phyloP scores from a whole-genome alignment of 2,329 filamentous ascomycete species.

The Ophiostoma novo-ulmi region DNA sequence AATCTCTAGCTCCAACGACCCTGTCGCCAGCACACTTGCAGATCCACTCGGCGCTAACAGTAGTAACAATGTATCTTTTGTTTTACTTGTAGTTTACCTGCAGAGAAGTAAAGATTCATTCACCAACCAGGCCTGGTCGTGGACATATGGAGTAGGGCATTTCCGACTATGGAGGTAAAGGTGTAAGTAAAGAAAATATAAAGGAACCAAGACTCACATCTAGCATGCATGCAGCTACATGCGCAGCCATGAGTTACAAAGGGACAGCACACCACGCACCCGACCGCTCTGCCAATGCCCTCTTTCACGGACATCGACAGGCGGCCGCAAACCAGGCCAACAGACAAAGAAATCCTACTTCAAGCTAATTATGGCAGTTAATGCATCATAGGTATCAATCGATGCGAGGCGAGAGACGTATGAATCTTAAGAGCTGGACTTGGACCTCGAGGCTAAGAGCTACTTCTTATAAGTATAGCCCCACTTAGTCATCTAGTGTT shows the following conservation, averaged over 20 bases:
- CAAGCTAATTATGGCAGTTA: background rate
- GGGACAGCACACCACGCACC: background rate
- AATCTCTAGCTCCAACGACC: conserved; percentile 27
- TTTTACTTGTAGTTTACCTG: too few species aligned
- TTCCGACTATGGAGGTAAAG: conserved; percentile 9
- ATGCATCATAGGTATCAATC: background rate
- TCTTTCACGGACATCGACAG: background rate
- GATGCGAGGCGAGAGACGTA: background rate
- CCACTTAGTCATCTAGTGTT: background rate
- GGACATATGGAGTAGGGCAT: conserved; percentile 13
- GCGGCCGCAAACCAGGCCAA: background rate
- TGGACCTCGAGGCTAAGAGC: background rate
- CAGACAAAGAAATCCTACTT: background rate
- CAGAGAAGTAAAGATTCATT: background rate
- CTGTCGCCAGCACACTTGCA: conserved; percentile 25
- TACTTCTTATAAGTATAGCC: background rate
- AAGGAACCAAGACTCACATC: background rate
- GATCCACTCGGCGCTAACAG: conserved; percentile 28
- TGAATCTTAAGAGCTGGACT: background rate
- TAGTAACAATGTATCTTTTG: too few species aligned
- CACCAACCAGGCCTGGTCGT: conserved; percentile 18
- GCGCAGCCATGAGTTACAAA: background rate
- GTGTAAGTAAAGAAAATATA: background rate
- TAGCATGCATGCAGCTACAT: background rate
- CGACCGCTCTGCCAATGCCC: too few species aligned